Evolutionary conservation across 495 filamentous ascomycete species (phyloP), one percentile per base, ranked within the genome.

Genomic region (Amniculicola lignicola): DNA sequence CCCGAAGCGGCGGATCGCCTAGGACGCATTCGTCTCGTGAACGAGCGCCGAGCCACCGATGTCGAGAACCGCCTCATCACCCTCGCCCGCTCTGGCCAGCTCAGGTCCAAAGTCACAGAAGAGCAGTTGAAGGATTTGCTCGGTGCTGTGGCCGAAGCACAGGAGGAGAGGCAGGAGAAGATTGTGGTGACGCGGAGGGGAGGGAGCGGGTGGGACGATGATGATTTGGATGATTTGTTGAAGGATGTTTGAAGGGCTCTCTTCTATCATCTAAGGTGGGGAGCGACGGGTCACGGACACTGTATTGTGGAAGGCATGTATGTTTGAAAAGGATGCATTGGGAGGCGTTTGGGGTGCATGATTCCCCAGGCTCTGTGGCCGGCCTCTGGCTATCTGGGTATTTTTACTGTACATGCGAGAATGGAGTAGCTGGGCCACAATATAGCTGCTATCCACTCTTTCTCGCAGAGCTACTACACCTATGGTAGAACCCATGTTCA

Each of bases 1-100:
- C 92, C 94, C 66, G 90, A 89, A 66, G 94, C 93, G 18, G 87
- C 89, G 47, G 93, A 98, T 73, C 87, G 93, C 14, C 78, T 98
- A 9, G 89, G 89, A 40, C 87, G 94, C 54, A 97, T 98, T 72
- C 87, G 91, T 12, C 82, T 98, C 51, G 93, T 97, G 51, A 97
- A 96, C 72, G 91, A 90, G 69, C 84, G 84, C 48, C 88, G 94
- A 63, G 93, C 93, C 28, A 77, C 77, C 38, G 90, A 96, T 64
- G 81, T 97, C 50, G 93, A 98, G 75, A 92, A 91, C 78, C 74
- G 92, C 36, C 80, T 98, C 28, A 88, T 98, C 70, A 89, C 85
- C 84, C 79, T 98, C 45, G 91, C 92, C 24, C 87, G 89, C 56
- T 78, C 81, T 11, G 90, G 90, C 21, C 92, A 96, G 75, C 74